phyloP scores from a whole-genome alignment of 179 eudicot species.

The Patellifolia procumbens region DNA sequence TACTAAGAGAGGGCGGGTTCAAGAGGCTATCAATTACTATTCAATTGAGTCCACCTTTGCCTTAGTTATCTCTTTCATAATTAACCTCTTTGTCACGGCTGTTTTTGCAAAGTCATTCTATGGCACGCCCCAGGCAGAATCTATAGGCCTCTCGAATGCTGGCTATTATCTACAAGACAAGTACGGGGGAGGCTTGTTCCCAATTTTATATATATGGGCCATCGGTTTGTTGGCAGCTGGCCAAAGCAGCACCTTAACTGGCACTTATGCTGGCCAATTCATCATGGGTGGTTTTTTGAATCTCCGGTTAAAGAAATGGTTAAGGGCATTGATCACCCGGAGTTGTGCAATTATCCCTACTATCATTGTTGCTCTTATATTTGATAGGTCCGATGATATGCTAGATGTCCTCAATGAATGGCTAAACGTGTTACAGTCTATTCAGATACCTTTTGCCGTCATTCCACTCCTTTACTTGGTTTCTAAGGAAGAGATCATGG shows the following conservation, averaged over 20 bases:
- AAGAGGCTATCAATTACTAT: conserved; percentile 51
- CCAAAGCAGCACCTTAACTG: conserved; percentile 95
- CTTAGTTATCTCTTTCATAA: conserved; percentile 42
- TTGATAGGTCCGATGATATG: conserved; percentile 67
- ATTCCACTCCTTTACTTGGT: conserved; percentile 90
- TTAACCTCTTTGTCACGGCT: conserved; percentile 48
- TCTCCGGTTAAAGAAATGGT: conserved; percentile 78
- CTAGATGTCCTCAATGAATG: conserved; percentile 85
- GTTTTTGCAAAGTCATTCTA: conserved; percentile 54
- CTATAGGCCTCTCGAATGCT: conserved; percentile 46
- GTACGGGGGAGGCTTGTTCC: conserved; percentile 48
- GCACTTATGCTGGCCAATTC: conserved; percentile 95
- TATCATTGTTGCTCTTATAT: conserved; percentile 73
- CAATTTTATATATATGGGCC: conserved; percentile 52
- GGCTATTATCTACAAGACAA: conserved; percentile 44
- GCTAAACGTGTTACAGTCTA: conserved; percentile 88
- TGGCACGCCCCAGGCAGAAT: conserved; percentile 46
- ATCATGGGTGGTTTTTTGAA: conserved; percentile 95
- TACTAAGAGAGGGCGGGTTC: conserved; percentile 42
- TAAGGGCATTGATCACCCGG: conserved; percentile 82
- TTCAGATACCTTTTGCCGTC: conserved; percentile 92
- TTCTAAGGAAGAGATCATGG: conserved; percentile 88
- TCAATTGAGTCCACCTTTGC: conserved; percentile 51
- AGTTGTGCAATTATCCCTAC: conserved; percentile 92
- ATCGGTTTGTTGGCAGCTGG: conserved; percentile 80